These are phyloP conservation scores for Neonectria hederae DNA, from an alignment of 2,329 filamentous ascomycete genomes.

Conservation along the genomic window DNA sequence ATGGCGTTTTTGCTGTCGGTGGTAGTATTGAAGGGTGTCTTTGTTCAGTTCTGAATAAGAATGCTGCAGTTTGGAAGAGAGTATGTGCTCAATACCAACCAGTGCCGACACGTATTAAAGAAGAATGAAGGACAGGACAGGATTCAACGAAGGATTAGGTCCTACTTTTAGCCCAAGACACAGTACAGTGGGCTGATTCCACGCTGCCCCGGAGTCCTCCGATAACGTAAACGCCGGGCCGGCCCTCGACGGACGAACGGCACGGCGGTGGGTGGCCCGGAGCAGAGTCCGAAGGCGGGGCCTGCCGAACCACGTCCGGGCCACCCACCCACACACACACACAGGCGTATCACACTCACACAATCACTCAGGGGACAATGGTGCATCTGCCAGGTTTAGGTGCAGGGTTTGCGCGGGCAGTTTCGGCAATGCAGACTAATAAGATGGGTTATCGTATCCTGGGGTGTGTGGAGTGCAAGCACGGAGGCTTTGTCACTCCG, in stretches of 20 bases:
- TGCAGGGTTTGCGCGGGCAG: not conserved
- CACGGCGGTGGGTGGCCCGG: constrained; percentile 8
- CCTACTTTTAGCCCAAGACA: not conserved
- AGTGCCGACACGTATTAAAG: not conserved
- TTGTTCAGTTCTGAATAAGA: not conserved
- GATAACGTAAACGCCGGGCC: constrained; percentile 14
- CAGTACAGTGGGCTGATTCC: not conserved
- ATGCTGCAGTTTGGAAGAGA: not conserved
- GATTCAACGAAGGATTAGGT: not conserved
- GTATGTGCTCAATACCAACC: not conserved
- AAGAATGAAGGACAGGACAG: not conserved
- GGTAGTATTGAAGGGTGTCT: not conserved
- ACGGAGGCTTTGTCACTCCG: not conserved
- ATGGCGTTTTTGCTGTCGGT: not conserved
- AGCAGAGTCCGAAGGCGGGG: constrained; percentile 6
- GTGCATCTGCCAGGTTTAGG: not conserved
- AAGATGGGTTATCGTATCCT: constrained; percentile 1
- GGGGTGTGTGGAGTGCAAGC: not conserved
- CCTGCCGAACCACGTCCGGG: constrained; percentile 11
- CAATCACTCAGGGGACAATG: too few relatives aligned
- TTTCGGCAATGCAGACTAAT: constrained; percentile 21
- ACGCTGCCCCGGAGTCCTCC: constrained; percentile 4
- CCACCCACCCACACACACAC: constrained; percentile 3
- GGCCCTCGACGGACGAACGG: constrained; percentile 9
- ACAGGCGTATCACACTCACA: too few relatives aligned